A percentile compares a stretch with the other conserved stretches of the same genome.
Evolutionary conservation across 371 early-diverging fungal species (phyloP).

Genomic region (Chytridiales sp.): DNA sequence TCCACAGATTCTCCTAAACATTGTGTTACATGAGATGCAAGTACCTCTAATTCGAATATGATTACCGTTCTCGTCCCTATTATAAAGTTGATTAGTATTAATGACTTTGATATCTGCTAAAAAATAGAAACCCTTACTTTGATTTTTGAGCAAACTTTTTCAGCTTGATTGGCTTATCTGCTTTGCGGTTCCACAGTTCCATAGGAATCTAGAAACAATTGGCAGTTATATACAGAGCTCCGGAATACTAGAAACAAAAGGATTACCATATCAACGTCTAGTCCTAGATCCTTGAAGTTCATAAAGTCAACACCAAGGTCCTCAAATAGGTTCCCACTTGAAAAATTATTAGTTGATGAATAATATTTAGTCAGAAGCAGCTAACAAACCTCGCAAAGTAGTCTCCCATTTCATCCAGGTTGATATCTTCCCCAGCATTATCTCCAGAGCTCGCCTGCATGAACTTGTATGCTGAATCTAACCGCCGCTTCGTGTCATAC

Average conservation of each 20-base stretch:
- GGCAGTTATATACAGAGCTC: not conserved
- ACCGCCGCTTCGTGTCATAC: slow-evolving; percentile 67
- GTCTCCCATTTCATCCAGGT: slow-evolving; percentile 28
- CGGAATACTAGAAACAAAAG: slow-evolving; percentile 6
- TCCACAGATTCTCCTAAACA: not conserved
- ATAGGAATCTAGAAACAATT: slow-evolving; percentile 33
- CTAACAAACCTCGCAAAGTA: slow-evolving; percentile 31
- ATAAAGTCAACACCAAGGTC: slow-evolving; percentile 86
- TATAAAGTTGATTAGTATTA: not conserved
- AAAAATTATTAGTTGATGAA: slow-evolving; percentile 1
- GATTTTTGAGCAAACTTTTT: not conserved
- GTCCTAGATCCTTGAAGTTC: slow-evolving; percentile 79
- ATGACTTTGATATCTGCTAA: not conserved
- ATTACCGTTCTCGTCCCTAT: not conserved
- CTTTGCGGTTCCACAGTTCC: slow-evolving; percentile 47
- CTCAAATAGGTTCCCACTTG: slow-evolving; percentile 77
- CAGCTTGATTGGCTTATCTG: slow-evolving; percentile 27
- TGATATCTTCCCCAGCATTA: slow-evolving; percentile 25
- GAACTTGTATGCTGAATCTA: slow-evolving; percentile 50
- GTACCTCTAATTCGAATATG: not conserved
- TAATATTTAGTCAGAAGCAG: not conserved
- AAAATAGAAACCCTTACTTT: slow-evolving; percentile 7
- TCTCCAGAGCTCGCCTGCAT: slow-evolving; percentile 25
- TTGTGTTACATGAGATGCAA: not conserved
- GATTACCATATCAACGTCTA: slow-evolving; percentile 34